Percentiles rank a stretch among this genome's conserved stretches.
These are phyloP conservation scores for Porogramme epimiltina DNA, from an alignment of 1,284 basidiomycete species.

Conservation along the genomic window DNA sequence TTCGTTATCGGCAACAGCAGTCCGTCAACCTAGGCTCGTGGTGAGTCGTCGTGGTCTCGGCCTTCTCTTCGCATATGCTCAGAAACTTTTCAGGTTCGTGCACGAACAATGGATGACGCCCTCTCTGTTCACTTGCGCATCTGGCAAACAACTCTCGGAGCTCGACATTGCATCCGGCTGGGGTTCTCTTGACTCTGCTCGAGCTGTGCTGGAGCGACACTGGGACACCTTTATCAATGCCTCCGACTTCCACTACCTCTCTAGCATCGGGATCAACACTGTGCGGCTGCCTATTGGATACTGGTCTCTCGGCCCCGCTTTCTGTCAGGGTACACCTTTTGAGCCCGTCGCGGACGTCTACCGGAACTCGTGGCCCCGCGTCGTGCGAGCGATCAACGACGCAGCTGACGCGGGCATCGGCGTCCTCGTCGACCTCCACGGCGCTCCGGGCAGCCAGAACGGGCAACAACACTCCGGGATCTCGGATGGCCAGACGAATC, in stretches of 20 bases:
- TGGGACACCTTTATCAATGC: conserved; percentile 81
- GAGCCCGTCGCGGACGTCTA: conserved; percentile 62
- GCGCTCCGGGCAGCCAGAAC: conserved; percentile 71
- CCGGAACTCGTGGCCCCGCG: conserved; percentile 58
- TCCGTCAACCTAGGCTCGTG: conserved; percentile 71
- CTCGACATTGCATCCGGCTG: conserved; percentile 58
- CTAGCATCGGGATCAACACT: conserved; percentile 71
- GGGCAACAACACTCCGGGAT: conserved; percentile 76
- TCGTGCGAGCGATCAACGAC: conserved; percentile 68
- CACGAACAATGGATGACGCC: conserved; percentile 81
- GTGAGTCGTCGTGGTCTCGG: conserved; percentile 32
- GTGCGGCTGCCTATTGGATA: conserved; percentile 73
- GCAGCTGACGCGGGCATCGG: conserved; percentile 67
- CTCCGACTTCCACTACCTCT: conserved; percentile 63
- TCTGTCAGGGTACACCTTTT: conserved; percentile 57
- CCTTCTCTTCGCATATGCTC: neutral
- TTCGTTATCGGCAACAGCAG: conserved; percentile 65
- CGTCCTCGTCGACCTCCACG: conserved; percentile 78
- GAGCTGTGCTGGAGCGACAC: conserved; percentile 65
- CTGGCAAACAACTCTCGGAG: conserved; percentile 54
- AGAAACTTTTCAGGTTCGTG: conserved; percentile 59
- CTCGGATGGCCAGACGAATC: conserved; percentile 57
- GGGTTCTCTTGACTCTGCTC: conserved; percentile 48
- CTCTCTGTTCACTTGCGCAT: conserved; percentile 66
- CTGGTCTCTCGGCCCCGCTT: conserved; percentile 58